Base-by-base conservation (phyloP, 2,329 filamentous ascomycete genomes). In the Dactylonectria macrodidyma region DNA sequence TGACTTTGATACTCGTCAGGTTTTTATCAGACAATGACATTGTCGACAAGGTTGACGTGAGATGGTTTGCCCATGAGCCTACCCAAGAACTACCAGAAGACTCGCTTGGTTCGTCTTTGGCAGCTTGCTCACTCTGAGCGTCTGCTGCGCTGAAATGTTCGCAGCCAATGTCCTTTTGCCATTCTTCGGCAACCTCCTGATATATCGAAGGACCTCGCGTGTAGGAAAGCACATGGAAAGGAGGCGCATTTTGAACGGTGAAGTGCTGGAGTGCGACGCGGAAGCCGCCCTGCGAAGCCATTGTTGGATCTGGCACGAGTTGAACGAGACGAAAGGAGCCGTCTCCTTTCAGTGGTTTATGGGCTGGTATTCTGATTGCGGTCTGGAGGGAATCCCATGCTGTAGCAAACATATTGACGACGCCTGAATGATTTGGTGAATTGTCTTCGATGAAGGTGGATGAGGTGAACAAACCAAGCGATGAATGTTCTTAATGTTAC, bases 171-270 rank as follows among this genome's bases (percentile, higher is more conserved):
- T 19, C 44, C 7, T 22, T 48, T 16, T 26, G 38, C 30, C 47
- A 59, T 9, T 48, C 55, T 1, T 22, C 34, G 19, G 33, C 38
- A 6, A 24, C 30, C 2, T 6, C 10, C 26, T 47, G 38, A 30
- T 24, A 41, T 9, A 64, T 9, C 6, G 55, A 19, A 3, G 14
- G 24, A 11, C 55, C 46, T 14, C 55, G 47, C 5, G 38, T 26
- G 30, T 47, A 59, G 9, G 48, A 59, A 3, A 65, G 19, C 5
- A 59, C 30, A 10, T 55, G 62, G 16, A 54, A 64, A 11, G 9
- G 10, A 9, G 38, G 47, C 2, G 56, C 38, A n/a, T 59, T 14
- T 8, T 46, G n/a, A 11, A 59, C 30, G 3, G 3, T 44, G 10
- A 47, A 59, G 38, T 59, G 38, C 10, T 46, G 22, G 19, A 34